A percentile compares a stretch with the other conserved stretches of the same genome.
These are phyloP conservation scores for Telopea speciosissima DNA, from an alignment of 177 flowering plant genomes.

Conservation along the genomic window DNA sequence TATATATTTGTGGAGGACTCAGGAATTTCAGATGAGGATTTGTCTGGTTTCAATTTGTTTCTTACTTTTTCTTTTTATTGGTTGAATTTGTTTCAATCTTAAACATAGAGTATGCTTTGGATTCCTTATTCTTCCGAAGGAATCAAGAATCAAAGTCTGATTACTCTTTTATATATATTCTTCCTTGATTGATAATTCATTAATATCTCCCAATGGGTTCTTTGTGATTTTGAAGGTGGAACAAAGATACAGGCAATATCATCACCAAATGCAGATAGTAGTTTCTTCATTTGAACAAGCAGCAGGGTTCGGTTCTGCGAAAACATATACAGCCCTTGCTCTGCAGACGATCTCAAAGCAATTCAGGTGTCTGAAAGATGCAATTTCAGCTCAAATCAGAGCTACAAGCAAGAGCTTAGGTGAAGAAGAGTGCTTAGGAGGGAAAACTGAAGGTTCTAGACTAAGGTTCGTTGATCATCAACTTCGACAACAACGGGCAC, in stretches of 20 bases:
- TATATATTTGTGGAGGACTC: no score
- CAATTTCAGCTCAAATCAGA: constrained; percentile 62
- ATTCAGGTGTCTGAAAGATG: constrained; percentile 80
- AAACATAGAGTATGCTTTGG: background rate
- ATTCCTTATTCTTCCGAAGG: background rate
- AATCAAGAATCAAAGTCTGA: background rate
- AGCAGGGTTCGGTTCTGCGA: constrained; percentile 79
- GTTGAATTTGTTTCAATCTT: no score
- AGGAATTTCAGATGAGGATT: no score
- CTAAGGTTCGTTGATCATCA: constrained; percentile 80
- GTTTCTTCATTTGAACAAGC: constrained; percentile 74
- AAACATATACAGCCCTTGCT: constrained; percentile 84
- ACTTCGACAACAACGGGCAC: constrained; percentile 74
- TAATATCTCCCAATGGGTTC: background rate
- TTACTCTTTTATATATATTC: background rate
- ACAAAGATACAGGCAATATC: constrained; percentile 90
- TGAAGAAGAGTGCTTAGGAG: constrained; percentile 54
- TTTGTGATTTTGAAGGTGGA: constrained; percentile 57
- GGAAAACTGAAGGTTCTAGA: constrained; percentile 55
- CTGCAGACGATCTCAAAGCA: constrained; percentile 85
- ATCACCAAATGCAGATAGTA: constrained; percentile 91
- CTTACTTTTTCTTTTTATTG: background rate
- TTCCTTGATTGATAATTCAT: background rate
- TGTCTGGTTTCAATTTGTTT: no score
- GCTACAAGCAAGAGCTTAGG: constrained; percentile 64